These are phyloP conservation scores for Monosporozyma aerobia DNA, from an alignment of 805 yeast genomes.

Conservation along the genomic window DNA sequence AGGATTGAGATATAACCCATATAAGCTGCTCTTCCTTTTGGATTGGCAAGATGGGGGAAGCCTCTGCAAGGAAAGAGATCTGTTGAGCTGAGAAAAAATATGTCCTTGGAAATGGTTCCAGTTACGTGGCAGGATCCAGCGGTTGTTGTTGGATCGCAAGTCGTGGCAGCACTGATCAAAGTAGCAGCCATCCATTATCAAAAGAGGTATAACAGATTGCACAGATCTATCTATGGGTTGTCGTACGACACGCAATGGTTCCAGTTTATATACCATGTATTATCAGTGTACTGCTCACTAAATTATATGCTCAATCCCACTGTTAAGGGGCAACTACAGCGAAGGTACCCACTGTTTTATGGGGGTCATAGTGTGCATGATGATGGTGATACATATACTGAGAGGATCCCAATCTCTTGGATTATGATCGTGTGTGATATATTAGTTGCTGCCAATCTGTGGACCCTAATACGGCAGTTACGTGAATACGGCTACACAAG, in stretches of 20 bases:
- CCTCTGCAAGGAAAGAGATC: neutral
- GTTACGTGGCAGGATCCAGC: neutral
- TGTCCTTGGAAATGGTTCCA: neutral
- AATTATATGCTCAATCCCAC: slow-evolving; percentile 20
- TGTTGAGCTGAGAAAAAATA: neutral
- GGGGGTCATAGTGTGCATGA: neutral
- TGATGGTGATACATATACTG: neutral
- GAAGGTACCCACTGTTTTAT: slow-evolving; percentile 32
- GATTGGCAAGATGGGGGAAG: too few relatives aligned
- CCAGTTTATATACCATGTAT: slow-evolving; percentile 7
- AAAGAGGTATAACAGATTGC: slow-evolving; percentile 18
- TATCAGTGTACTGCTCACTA: slow-evolving; percentile 18
- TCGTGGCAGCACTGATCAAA: neutral
- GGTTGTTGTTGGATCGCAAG: neutral
- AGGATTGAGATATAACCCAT: neutral
- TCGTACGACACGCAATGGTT: slow-evolving; percentile 30
- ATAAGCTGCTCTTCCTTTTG: neutral
- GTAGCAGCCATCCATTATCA: neutral
- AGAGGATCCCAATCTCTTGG: slow-evolving; percentile 20
- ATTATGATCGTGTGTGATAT: slow-evolving; percentile 15
- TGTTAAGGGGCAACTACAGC: slow-evolving; percentile 19
- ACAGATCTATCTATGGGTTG: slow-evolving; percentile 31
- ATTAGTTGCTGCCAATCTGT: slow-evolving; percentile 5
- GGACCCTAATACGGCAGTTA: slow-evolving; percentile 24
- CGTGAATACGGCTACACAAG: slow-evolving; percentile 24